A percentile compares a stretch with the other conserved stretches of the same genome.
phyloP scores from a whole-genome alignment of 2,329 filamentous ascomycete genomes.

The Fusarium azukiicola region DNA sequence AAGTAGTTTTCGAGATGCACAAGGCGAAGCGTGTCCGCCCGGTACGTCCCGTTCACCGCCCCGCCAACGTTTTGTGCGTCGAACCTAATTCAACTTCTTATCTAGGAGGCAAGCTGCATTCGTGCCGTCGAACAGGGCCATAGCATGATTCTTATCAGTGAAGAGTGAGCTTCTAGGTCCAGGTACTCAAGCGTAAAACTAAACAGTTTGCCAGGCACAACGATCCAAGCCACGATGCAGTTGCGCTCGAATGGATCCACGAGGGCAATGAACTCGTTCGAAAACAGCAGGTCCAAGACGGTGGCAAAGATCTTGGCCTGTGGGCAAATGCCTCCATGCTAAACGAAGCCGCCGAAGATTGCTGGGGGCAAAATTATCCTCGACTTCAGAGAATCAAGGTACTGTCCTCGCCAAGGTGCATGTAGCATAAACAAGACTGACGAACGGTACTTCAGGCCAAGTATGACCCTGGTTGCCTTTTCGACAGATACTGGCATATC shows the following conservation, averaged over 20 bases:
- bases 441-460: background rate
- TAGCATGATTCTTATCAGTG: background rate
- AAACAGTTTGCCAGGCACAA: background rate
- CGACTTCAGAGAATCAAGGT: background rate
- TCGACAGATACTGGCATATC: background rate
- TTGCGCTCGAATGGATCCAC: background rate
- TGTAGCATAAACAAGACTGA: background rate
- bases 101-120: background rate
- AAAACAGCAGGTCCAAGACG: background rate
- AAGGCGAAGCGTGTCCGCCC: background rate
- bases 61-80: background rate
- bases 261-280: background rate
- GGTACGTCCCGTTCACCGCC: background rate
- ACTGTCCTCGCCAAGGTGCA: background rate
- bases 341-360: background rate
- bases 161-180: background rate
- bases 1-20: background rate
- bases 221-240: background rate
- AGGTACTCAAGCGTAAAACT: background rate
- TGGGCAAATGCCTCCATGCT: background rate
- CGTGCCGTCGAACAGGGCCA: background rate
- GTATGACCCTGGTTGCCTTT: background rate
- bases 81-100: background rate
- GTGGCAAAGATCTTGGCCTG: background rate
- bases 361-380: background rate